Percentiles rank a stretch among this genome's conserved stretches.
These are phyloP conservation scores for Babesia gibsoni DNA, from an alignment of 169 alveolate species.

Conservation along the genomic window DNA sequence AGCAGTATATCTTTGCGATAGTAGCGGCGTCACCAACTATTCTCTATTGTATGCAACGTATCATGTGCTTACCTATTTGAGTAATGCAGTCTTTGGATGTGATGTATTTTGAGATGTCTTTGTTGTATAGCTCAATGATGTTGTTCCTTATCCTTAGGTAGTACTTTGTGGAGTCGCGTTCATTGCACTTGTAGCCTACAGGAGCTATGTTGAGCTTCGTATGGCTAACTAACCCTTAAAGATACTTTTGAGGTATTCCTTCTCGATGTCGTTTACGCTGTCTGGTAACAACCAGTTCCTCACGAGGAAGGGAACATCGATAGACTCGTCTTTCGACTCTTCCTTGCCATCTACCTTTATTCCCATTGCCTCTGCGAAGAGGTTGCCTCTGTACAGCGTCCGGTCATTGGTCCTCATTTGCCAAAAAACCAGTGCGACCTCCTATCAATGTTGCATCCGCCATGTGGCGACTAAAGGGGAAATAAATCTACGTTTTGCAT, in stretches of 20 bases:
- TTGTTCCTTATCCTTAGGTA: slow-evolving; percentile 51
- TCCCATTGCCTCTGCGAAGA: not conserved
- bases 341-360: not conserved
- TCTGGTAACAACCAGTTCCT: slow-evolving; percentile 26
- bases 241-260: slow-evolving; percentile 34
- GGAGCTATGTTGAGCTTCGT: not conserved
- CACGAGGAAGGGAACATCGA: not conserved
- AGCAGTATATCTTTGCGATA: slow-evolving; percentile 61
- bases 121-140: slow-evolving; percentile 52
- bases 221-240: slow-evolving; percentile 13
- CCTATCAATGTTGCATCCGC: not conserved
- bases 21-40: slow-evolving; percentile 70
- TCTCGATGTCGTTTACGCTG: slow-evolving; percentile 19
- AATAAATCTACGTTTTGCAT: too few relatives aligned
- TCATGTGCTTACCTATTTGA: slow-evolving; percentile 12
- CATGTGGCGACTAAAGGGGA: too few relatives aligned
- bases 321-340: not conserved
- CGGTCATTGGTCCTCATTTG: not conserved
- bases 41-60: not conserved
- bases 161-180: not conserved
- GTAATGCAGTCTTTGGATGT: slow-evolving; percentile 64
- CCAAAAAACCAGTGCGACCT: not conserved
- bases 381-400: not conserved
- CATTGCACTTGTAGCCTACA: slow-evolving; percentile 11
- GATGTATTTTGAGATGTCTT: slow-evolving; percentile 50